phyloP scores from a whole-genome alignment of 495 filamentous ascomycete species.

The Hypoxylon cercidicola region DNA sequence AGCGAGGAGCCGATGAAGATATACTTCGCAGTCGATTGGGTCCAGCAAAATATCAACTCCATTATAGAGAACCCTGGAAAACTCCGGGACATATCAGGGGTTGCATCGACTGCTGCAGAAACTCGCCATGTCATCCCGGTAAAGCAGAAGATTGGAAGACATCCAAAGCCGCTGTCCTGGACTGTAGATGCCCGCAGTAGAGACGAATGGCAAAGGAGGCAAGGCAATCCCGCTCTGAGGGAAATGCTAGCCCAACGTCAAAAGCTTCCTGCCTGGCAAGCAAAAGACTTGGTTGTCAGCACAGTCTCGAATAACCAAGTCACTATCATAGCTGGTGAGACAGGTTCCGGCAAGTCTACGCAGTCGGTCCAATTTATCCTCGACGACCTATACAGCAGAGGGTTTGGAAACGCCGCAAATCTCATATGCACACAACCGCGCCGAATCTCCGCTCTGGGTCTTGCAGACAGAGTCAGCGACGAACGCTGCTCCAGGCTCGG shows the following conservation, averaged over 20 bases:
- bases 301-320: constrained; percentile 82
- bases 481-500: constrained; percentile 86
- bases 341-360: constrained; percentile 95
- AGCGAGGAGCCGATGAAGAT: constrained; percentile 84
- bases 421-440: constrained; percentile 97
- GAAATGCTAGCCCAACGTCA: constrained; percentile 76
- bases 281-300: constrained; percentile 76
- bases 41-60: constrained; percentile 77
- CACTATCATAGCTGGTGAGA: constrained; percentile 96
- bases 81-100: constrained; percentile 82
- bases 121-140: constrained; percentile 43
- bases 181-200: constrained; percentile 51
- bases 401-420: constrained; percentile 80
- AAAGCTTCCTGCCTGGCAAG: constrained; percentile 87
- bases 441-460: constrained; percentile 90
- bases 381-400: constrained; percentile 84
- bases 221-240: constrained; percentile 66
- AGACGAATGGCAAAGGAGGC: constrained; percentile 58
- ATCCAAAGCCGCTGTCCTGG: constrained; percentile 63
- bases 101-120: constrained; percentile 66
- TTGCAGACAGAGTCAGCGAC: constrained; percentile 93
- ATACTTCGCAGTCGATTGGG: constrained; percentile 89
- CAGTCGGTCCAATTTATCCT: constrained; percentile 96
- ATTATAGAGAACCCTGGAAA: constrained; percentile 86
- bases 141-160: constrained; percentile 56